Conservation (phyloP, 2,329 filamentous ascomycete genomes). For the Thelonectria discophora region DNA sequence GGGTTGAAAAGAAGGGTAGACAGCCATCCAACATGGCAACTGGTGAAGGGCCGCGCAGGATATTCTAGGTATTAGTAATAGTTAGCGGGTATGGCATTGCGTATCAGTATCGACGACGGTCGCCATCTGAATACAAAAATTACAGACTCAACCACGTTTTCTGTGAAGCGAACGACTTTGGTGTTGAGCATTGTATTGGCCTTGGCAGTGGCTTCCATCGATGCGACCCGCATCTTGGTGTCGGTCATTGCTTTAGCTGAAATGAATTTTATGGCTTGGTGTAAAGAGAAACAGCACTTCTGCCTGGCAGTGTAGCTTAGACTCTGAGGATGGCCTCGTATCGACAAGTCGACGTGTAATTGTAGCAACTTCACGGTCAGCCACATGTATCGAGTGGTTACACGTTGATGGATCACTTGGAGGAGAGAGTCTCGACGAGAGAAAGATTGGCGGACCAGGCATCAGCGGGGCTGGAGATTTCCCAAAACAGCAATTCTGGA, state of each 20-base stretch:
- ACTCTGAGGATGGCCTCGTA: not conserved
- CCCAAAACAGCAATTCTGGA: not conserved
- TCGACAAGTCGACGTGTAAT: not conserved
- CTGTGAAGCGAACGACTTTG: not conserved
- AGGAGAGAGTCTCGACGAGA: not conserved
- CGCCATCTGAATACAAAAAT: constrained; percentile 7
- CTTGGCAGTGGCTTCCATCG: not conserved
- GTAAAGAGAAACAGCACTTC: too few species aligned
- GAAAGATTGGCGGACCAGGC: constrained; percentile 28
- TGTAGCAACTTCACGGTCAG: constrained; percentile 29
- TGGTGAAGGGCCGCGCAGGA: not conserved
- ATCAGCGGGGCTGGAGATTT: constrained; percentile 32
- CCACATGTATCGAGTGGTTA: constrained; percentile 17
- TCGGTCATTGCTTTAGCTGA: not conserved
- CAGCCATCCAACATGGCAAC: constrained; percentile 1
- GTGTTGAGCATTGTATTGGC: not conserved
- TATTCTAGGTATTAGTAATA: not conserved
- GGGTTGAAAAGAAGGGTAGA: not conserved
- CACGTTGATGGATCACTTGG: constrained; percentile 22
- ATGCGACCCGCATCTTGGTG: too few species aligned
- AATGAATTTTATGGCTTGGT: not conserved
- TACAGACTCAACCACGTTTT: not conserved
- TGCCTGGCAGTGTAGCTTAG: too few species aligned
- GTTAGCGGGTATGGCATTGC: not conserved
- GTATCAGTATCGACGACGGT: not conserved